Evolutionary conservation across 768 basidiomycete species (phyloP).

Genomic region (Panellus pusillus): DNA sequence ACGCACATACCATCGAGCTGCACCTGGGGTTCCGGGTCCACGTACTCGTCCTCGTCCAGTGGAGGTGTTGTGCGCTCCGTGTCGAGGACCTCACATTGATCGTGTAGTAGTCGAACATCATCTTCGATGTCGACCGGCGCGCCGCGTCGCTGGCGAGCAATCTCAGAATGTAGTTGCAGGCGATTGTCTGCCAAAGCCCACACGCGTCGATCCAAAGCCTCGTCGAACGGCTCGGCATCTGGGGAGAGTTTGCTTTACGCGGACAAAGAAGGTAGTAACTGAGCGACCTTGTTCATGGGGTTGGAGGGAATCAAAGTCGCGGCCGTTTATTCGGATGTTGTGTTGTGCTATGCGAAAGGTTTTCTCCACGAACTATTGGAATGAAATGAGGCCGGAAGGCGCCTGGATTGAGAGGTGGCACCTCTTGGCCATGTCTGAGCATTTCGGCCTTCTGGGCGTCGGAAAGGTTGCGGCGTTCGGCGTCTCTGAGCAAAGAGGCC

Average conservation of each 20-base stretch:
- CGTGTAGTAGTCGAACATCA: constrained; percentile 30
- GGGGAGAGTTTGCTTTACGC: background rate
- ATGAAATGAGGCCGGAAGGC: background rate
- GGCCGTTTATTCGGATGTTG: constrained; percentile 81
- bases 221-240: constrained; percentile 84
- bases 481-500: background rate
- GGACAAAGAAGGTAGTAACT: background rate
- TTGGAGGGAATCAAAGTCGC: constrained; percentile 66
- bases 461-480: constrained; percentile 1
- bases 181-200: constrained; percentile 78
- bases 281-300: constrained; percentile 51
- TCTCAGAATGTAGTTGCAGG: constrained; percentile 71
- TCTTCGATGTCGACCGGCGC: constrained; percentile 55
- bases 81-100: constrained; percentile 33
- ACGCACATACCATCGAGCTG: constrained; percentile 25
- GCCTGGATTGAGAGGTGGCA: constrained; percentile 19
- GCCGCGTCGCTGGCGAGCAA: constrained; percentile 65
- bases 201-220: constrained; percentile 78
- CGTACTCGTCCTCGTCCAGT: constrained; percentile 23
- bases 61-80: constrained; percentile 17
- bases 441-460: background rate
- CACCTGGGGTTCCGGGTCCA: constrained; percentile 4
- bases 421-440: background rate
- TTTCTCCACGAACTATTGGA: constrained; percentile 55
- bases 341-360: constrained; percentile 63